phyloP scores from a whole-genome alignment of 2,329 filamentous ascomycete species.

The Cytospora chrysosperma region DNA sequence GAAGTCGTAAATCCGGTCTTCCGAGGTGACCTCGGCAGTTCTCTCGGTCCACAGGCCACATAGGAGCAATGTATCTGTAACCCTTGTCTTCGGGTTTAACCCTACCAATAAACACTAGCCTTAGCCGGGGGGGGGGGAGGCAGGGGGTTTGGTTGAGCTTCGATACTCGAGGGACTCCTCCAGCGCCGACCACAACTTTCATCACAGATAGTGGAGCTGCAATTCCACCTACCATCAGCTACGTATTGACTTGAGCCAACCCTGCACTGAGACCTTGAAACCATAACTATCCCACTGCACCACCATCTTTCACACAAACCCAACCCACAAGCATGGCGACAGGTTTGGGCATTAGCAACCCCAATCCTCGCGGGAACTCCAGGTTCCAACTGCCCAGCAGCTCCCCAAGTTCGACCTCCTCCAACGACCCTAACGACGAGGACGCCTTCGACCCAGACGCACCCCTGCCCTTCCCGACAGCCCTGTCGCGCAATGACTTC shows the following conservation, averaged over 20 bases:
- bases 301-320: too few species aligned
- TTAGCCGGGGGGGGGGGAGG: neutral
- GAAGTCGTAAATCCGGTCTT: neutral
- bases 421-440: conserved; percentile 40
- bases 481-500: conserved; percentile 81
- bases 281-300: neutral
- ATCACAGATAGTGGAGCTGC: too few species aligned
- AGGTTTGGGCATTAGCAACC: conserved; percentile 14
- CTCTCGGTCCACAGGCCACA: neutral
- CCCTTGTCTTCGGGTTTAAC: neutral
- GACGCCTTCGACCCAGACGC: conserved; percentile 48
- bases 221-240: neutral
- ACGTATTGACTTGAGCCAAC: neutral
- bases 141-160: too few species aligned
- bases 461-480: conserved; percentile 82
- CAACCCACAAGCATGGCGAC: conserved; percentile 14
- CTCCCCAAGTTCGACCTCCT: conserved; percentile 34
- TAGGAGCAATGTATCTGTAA: too few species aligned
- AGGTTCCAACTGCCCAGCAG: conserved; percentile 28
- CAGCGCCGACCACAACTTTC: too few species aligned
- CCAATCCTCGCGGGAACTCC: conserved; percentile 9
- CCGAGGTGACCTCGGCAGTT: neutral
- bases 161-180: neutral
- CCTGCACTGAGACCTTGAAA: neutral
- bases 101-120: neutral